Evolutionary conservation across 2,329 filamentous ascomycete species (phyloP).

Genomic region (Fusarium equiseti): DNA sequence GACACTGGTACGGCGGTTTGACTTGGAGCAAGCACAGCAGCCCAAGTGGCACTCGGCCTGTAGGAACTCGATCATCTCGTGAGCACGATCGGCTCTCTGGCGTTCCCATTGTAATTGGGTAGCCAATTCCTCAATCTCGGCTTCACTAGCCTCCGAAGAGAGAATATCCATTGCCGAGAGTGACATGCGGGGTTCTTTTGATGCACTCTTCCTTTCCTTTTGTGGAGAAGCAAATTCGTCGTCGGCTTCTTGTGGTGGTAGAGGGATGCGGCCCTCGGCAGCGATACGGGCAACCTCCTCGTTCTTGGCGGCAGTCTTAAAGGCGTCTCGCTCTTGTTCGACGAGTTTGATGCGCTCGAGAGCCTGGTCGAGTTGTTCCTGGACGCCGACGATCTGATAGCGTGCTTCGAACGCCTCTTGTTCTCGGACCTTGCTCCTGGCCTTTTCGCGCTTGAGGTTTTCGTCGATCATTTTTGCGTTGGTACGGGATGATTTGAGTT

Average conservation of each 20-base stretch:
- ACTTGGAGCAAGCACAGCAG: constrained; percentile 71
- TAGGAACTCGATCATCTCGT: constrained; percentile 81
- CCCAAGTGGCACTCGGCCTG: constrained; percentile 79
- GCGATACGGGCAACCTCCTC: constrained; percentile 80
- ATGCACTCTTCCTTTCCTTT: constrained; percentile 61
- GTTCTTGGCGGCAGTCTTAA: constrained; percentile 78
- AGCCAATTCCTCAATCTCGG: constrained; percentile 69
- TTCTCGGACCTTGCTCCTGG: constrained; percentile 70
- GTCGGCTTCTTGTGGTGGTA: constrained; percentile 68
- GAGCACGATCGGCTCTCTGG: constrained; percentile 74
- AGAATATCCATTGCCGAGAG: constrained; percentile 63
- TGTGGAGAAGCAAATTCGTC: constrained; percentile 74
- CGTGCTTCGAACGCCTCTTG: constrained; percentile 77
- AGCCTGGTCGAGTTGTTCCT: constrained; percentile 75
- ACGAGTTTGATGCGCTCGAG: constrained; percentile 72
- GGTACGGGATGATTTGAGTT: constrained; percentile 72
- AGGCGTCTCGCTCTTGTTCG: constrained; percentile 80
- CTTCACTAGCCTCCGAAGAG: constrained; percentile 67
- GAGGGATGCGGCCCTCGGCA: constrained; percentile 75
- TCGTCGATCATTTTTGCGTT: constrained; percentile 68
- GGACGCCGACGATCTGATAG: constrained; percentile 72
- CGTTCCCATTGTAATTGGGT: constrained; percentile 68
- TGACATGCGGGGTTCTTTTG: constrained; percentile 58
- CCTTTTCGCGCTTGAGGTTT: constrained; percentile 72
- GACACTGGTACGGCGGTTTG: constrained; percentile 32